These are phyloP conservation scores for Ceratocystis albifundus DNA, from an alignment of 2,329 filamentous ascomycete genomes.

Conservation along the genomic window DNA sequence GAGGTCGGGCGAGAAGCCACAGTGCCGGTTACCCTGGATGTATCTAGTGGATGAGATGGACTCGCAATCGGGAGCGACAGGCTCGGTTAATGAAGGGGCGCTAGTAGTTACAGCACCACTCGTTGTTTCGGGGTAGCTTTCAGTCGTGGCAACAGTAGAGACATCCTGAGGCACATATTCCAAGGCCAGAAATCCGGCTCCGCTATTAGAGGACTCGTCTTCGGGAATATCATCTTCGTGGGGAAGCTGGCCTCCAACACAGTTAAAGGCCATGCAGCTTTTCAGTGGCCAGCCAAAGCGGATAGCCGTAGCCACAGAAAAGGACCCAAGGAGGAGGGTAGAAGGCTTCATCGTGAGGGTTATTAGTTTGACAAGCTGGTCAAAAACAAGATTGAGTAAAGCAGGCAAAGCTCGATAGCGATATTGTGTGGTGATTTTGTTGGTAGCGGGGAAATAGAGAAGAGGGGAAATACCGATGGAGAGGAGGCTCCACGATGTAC, in stretches of 20 bases:
- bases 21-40: neutral
- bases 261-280: neutral
- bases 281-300: neutral
- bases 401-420: neutral
- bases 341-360: neutral
- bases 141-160: too few species aligned
- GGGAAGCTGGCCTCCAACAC: neutral
- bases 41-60: neutral
- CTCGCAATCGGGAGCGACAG: neutral
- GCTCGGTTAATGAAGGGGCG: neutral
- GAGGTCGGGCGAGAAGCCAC: neutral
- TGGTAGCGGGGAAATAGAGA: neutral
- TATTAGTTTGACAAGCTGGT: neutral
- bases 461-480: neutral
- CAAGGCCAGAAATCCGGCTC: too few species aligned
- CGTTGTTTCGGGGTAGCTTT: neutral
- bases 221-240: neutral
- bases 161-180: too few species aligned
- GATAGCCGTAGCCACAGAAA: neutral
- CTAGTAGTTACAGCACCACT: neutral
- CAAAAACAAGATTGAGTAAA: neutral
- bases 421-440: neutral
- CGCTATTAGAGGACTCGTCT: neutral
- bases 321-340: neutral
- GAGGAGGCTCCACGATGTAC: neutral